phyloP scores from a whole-genome alignment of 1,139 yeast species.

The Blastobotrys illinoisensis region DNA sequence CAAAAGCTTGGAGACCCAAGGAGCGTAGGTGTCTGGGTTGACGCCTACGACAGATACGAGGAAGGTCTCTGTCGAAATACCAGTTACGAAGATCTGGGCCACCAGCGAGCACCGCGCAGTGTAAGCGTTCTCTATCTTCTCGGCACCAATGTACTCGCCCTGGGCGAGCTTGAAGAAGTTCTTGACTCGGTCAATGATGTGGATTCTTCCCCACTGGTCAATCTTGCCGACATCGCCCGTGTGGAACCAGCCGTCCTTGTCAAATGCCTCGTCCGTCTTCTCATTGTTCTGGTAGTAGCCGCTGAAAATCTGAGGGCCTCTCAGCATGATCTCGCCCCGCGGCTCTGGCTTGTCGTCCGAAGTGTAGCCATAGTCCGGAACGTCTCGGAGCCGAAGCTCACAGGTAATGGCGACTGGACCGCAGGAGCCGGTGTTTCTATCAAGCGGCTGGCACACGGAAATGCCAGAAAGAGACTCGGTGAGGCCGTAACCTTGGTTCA shows the following conservation, averaged over 20 bases:
- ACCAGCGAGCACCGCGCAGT: constrained; percentile 48
- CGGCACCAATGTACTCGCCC: constrained; percentile 80
- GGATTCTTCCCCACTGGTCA: constrained; percentile 73
- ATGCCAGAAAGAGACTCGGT: constrained; percentile 72
- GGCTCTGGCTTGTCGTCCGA: constrained; percentile 46
- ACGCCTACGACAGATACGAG: constrained; percentile 64
- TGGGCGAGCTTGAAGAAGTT: constrained; percentile 77
- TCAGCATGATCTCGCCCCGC: constrained; percentile 54
- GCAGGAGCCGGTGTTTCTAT: constrained; percentile 49
- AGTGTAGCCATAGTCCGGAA: constrained; percentile 63
- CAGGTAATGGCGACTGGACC: constrained; percentile 51
- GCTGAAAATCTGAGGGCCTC: constrained; percentile 62
- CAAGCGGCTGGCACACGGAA: constrained; percentile 43
- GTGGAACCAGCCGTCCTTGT: constrained; percentile 87
- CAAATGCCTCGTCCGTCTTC: constrained; percentile 49
- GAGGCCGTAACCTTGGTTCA: constrained; percentile 71
- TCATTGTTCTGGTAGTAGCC: constrained; percentile 56
- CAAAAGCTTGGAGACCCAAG: constrained; percentile 25
- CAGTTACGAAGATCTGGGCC: constrained; percentile 59
- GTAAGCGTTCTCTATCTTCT: constrained; percentile 63
- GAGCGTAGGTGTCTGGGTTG: constrained; percentile 40
- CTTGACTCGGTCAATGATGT: constrained; percentile 75
- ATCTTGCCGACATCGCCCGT: constrained; percentile 98
- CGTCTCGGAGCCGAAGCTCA: constrained; percentile 58
- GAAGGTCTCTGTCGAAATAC: constrained; percentile 56